These are phyloP conservation scores for Carpinus fangiana DNA, from an alignment of 306 rosid species.

Conservation along the genomic window DNA sequence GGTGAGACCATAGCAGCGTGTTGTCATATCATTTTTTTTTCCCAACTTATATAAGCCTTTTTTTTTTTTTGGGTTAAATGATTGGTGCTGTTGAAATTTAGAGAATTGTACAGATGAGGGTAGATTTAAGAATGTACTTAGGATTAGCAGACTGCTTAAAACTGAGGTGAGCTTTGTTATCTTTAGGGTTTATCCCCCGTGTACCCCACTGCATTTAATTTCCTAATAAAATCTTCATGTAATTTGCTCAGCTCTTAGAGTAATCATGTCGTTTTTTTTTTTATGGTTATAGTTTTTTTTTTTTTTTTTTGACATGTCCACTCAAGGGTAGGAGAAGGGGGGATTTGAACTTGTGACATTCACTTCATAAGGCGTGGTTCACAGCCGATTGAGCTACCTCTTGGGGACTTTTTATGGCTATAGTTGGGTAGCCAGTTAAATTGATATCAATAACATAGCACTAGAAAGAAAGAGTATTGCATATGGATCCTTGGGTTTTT, in stretches of 20 bases:
- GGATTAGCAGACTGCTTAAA: conserved; percentile 37
- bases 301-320: too few species aligned
- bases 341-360: too few species aligned
- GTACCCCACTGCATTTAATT: conserved; percentile 34
- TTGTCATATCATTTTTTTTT: conserved; percentile 18
- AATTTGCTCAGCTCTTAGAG: conserved; percentile 13
- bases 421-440: too few species aligned
- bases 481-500: too few species aligned
- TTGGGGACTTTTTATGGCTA: background rate
- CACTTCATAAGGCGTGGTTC: too few species aligned
- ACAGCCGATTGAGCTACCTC: too few species aligned
- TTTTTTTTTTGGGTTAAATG: conserved; percentile 12
- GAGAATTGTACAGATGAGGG: conserved; percentile 64
- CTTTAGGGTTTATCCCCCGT: conserved; percentile 28
- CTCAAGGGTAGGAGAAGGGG: too few species aligned
- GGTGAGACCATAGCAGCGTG: conserved; percentile 34
- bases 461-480: too few species aligned
- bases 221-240: conserved; percentile 36
- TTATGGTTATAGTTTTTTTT: too few species aligned
- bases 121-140: conserved; percentile 47
- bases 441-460: too few species aligned
- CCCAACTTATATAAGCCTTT: conserved; percentile 23
- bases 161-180: conserved; percentile 38
- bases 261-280: background rate
- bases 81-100: conserved; percentile 44